phyloP scores from a whole-genome alignment of 495 filamentous ascomycete genomes.

The Podospora australis region DNA sequence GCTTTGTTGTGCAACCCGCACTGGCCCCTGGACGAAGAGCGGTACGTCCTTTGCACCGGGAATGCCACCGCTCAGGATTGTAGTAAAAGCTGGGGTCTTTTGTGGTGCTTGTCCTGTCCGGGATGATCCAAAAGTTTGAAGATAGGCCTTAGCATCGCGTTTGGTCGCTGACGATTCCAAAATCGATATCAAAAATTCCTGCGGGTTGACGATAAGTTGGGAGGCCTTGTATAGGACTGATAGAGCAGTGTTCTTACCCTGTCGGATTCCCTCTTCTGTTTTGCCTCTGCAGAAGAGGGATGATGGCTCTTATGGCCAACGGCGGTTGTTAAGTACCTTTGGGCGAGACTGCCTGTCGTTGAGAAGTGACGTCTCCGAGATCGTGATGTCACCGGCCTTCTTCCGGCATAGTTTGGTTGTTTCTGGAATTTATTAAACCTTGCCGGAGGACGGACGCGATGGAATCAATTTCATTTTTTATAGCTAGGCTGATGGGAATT shows the following conservation, averaged over 20 bases:
- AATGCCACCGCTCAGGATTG: slow-evolving; percentile 32
- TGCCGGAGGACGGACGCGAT: too few species aligned
- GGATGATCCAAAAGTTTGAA: slow-evolving; percentile 64
- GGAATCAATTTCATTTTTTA: too few species aligned
- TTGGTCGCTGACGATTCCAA: slow-evolving; percentile 80
- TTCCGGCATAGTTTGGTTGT: background rate
- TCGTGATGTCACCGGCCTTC: background rate
- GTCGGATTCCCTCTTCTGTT: slow-evolving; percentile 37
- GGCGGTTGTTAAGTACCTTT: background rate
- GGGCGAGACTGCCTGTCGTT: slow-evolving; percentile 11
- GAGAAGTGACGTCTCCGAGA: slow-evolving; percentile 10
- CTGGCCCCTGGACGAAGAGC: slow-evolving; percentile 28
- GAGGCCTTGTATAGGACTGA: background rate
- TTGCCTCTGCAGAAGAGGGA: slow-evolving; percentile 35
- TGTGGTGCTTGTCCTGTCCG: background rate
- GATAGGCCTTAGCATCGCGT: slow-evolving; percentile 81
- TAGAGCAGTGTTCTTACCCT: slow-evolving; percentile 31
- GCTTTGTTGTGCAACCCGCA: slow-evolving; percentile 17
- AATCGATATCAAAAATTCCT: slow-evolving; percentile 81
- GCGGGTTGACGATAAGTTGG: slow-evolving; percentile 9
- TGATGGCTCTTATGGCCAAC: slow-evolving; percentile 15
- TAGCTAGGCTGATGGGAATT: too few species aligned
- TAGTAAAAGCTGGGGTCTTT: slow-evolving; percentile 10
- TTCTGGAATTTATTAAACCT: too few species aligned
- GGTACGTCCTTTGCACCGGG: slow-evolving; percentile 28